phyloP scores from a whole-genome alignment of 139 green algal species.

The Mesotaenium endlicherianum region DNA sequence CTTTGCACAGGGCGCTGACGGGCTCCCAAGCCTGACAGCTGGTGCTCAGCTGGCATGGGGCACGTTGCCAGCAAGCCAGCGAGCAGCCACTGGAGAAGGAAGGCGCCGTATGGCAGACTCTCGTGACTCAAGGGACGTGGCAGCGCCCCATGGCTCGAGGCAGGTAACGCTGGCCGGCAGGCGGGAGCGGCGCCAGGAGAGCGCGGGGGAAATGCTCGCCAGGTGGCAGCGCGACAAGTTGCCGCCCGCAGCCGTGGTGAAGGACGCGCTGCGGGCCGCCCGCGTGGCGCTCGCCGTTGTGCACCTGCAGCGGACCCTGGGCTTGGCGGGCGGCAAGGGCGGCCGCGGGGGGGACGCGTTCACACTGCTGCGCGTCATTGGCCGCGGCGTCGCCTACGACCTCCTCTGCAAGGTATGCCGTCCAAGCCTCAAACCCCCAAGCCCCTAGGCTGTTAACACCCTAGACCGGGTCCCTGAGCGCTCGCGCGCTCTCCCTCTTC shows the following conservation, averaged over 20 bases:
- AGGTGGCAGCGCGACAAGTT: conserved; percentile 5
- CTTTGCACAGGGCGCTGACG: background rate
- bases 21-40: background rate
- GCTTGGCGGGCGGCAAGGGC: background rate
- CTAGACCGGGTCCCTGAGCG: too few relatives aligned
- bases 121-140: background rate
- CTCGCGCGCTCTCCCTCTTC: too few relatives aligned
- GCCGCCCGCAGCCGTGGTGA: background rate
- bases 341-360: background rate
- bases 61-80: background rate
- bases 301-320: background rate
- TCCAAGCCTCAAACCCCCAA: too few relatives aligned
- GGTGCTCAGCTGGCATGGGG: background rate
- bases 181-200: background rate
- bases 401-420: conserved; percentile 4
- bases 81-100: background rate
- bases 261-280: conserved; percentile 14
- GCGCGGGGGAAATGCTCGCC: conserved; percentile 17
- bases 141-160: background rate
- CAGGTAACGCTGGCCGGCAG: background rate
- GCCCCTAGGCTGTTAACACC: too few relatives aligned
- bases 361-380: conserved; percentile 3
- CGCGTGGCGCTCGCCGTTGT: conserved; percentile 19
- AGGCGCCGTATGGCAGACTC: conserved; percentile 1
- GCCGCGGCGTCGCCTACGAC: conserved; percentile 16